Percentiles rank a stretch among this genome's conserved stretches.
Evolutionary conservation across 352 stramenopile genomes (phyloP).

Genomic region (Phytopythium montanum): DNA sequence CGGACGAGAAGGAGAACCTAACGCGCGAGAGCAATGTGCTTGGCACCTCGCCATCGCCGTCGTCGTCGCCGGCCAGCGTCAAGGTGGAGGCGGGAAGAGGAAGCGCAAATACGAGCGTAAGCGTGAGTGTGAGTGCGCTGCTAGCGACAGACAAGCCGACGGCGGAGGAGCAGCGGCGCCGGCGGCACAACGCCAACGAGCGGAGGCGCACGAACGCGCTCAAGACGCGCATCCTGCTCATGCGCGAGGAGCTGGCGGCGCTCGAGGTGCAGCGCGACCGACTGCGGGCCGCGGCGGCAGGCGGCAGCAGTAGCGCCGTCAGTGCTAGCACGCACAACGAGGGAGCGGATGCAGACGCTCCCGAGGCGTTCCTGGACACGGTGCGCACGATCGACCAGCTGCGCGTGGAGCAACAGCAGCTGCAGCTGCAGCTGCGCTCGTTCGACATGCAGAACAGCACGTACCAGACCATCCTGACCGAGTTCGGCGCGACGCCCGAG

Average conservation of each 20-base stretch:
- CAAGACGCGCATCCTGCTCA: conserved; percentile 40
- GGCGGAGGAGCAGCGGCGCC: conserved; percentile 34
- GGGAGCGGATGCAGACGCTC: too few species aligned
- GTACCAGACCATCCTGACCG: conserved; percentile 48
- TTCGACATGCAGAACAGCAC: conserved; percentile 57
- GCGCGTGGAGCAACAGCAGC: conserved; percentile 30
- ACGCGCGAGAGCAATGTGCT: not conserved
- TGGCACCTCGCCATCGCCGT: not conserved
- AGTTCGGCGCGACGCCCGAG: conserved; percentile 20
- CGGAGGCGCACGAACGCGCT: conserved; percentile 49
- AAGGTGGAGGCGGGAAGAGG: not conserved
- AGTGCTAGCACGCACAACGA: not conserved
- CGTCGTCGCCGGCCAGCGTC: not conserved
- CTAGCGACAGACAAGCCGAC: conserved; percentile 4
- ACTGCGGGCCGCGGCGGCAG: conserved; percentile 19
- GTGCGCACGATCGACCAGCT: conserved; percentile 47
- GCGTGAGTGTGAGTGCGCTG: not conserved
- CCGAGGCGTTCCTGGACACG: conserved; percentile 22
- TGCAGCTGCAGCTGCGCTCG: conserved; percentile 25
- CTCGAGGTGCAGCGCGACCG: conserved; percentile 41
- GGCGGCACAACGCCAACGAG: conserved; percentile 63
- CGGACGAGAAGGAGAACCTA: not conserved
- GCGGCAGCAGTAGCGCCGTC: not conserved
- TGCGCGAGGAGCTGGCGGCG: conserved; percentile 42
- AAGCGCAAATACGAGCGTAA: too few species aligned